Conservation (phyloP, 805 yeast genomes). For the Sugiyamaella floridensis region DNA sequence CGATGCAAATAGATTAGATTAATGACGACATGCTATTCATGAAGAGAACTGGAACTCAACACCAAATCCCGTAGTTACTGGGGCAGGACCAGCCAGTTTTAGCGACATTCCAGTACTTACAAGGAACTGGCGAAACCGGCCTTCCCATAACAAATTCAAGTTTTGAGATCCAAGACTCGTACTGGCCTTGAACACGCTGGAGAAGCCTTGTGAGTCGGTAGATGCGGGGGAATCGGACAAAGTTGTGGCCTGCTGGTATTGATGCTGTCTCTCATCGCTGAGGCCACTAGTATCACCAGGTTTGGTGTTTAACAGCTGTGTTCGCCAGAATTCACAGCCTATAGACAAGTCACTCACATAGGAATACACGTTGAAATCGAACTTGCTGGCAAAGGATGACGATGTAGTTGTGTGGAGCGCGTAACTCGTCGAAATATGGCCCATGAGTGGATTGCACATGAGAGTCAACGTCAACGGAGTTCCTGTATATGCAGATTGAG, state of each 20-base stretch:
- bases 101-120: slow-evolving; percentile 66
- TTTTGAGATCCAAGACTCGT: slow-evolving; percentile 59
- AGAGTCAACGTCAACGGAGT: slow-evolving; percentile 85
- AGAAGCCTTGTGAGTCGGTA: slow-evolving; percentile 32
- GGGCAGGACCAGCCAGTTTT: slow-evolving; percentile 37
- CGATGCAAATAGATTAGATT: neutral
- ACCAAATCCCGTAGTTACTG: slow-evolving; percentile 49
- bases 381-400: slow-evolving; percentile 73
- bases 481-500: slow-evolving; percentile 79
- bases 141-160: slow-evolving; percentile 76
- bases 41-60: slow-evolving; percentile 57
- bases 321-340: slow-evolving; percentile 79
- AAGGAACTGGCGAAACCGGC: slow-evolving; percentile 71
- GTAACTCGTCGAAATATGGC: slow-evolving; percentile 82
- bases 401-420: slow-evolving; percentile 67
- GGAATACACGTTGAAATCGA: slow-evolving; percentile 85
- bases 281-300: neutral
- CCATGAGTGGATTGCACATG: slow-evolving; percentile 82
- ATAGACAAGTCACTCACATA: slow-evolving; percentile 79
- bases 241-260: neutral
- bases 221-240: neutral
- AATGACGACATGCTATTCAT: slow-evolving; percentile 18
- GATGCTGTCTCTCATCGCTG: neutral
- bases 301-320: slow-evolving; percentile 17
- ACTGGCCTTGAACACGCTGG: slow-evolving; percentile 67